These are phyloP conservation scores for Dendrothele bispora DNA, from an alignment of 768 basidiomycete genomes.

Conservation along the genomic window DNA sequence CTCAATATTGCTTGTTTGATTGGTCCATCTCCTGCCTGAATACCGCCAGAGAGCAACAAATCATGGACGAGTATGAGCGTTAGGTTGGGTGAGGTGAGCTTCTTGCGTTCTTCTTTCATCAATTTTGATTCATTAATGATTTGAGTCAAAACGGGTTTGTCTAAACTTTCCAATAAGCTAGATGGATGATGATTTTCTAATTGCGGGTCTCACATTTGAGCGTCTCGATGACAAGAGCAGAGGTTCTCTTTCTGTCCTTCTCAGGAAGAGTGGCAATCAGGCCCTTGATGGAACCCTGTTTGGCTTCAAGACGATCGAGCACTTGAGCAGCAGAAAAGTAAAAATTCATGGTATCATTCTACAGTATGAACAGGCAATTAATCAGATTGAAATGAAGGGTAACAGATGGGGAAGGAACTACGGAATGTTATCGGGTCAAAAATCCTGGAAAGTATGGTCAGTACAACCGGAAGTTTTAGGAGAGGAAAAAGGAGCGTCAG, in stretches of 20 bases:
- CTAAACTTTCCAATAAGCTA: conserved; percentile 36
- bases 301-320: conserved; percentile 83
- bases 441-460: conserved; percentile 9
- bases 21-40: conserved; percentile 89
- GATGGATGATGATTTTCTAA: background rate
- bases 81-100: conserved; percentile 73
- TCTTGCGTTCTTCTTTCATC: conserved; percentile 71
- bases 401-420: conserved; percentile 16
- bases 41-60: conserved; percentile 76
- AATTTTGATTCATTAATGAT: conserved; percentile 70
- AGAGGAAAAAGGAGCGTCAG: conserved; percentile 27
- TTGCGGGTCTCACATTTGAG: conserved; percentile 75
- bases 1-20: conserved; percentile 84
- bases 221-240: conserved; percentile 91
- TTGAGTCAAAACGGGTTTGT: conserved; percentile 72
- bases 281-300: conserved; percentile 91
- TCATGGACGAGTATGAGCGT: conserved; percentile 91
- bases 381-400: conserved; percentile 22
- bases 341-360: conserved; percentile 74
- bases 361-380: conserved; percentile 14
- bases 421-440: conserved; percentile 4
- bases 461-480: background rate
- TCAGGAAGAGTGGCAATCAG: conserved; percentile 71
- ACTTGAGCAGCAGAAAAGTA: conserved; percentile 88
- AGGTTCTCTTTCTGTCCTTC: conserved; percentile 73